Base-by-base conservation (phyloP, 257 asterid species). In the Petunia axillaris region DNA sequence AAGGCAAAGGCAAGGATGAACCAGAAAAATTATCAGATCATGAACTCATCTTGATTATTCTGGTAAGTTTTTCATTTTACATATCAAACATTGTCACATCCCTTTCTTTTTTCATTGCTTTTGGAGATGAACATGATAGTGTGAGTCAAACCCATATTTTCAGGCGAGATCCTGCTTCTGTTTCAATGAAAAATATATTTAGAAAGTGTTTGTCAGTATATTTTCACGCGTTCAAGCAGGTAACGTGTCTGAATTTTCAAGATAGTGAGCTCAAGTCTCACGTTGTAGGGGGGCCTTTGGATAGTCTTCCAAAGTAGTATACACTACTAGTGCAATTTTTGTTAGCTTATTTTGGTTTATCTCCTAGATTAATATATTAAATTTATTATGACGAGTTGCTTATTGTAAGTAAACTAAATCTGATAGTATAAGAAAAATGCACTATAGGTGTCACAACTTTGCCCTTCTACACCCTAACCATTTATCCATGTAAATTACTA, bases 1-100 rank as follows among this genome's bases (percentile, higher is more conserved):
- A 89, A 43, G 90, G 88, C 52, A 82, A 74, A 0, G 80, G 82
- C 52, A 81, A 84, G 4, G 88, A 71, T 64, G 90, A 87, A 55
- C 88, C 88, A 3, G 87, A 79, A 25, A 84, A 84, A 67, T 39
- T 92, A 55, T 81, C 93, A 9, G 85, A 90, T 59, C 84, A 80
- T 0, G 88, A 92, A 8, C 85, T 92, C 81, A 84, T 64, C 75
- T 80, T 88, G 54, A 81, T 89, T 79, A 85, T 90, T 60, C 46
- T 90, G 90, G 94, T 91, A 89, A 75, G 36, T 3, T 9, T 35
- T 25, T 40, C 55, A 39, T 35, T 50, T 41, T 41, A 66, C 54
- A 41, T 40, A 66, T 14, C 74, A 65, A 65, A 39, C 35, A 39
- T 14, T 39, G 2, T 65, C 0, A 64, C 39, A 37, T 38, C 39